Evolutionary conservation across 139 green algal species (phyloP).

Genomic region (Chlamydomonas eustigma): DNA sequence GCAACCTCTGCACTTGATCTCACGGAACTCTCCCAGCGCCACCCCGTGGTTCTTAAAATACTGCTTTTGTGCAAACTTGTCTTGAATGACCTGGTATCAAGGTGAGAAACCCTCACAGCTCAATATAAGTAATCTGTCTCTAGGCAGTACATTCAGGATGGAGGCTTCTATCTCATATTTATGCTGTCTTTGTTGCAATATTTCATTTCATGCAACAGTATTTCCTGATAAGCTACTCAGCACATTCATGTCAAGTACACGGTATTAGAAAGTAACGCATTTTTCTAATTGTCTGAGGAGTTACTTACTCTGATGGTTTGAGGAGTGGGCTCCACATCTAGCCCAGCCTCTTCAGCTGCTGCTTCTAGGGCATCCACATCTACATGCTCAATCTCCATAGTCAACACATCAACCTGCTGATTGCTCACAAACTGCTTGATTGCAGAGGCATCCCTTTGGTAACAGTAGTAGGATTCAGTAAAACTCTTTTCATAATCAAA

Average conservation of each 20-base stretch:
- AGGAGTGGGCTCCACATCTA: constrained; percentile 80
- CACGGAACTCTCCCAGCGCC: constrained; percentile 70
- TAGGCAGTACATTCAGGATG: background rate
- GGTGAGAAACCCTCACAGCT: background rate
- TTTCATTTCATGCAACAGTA: too few relatives aligned
- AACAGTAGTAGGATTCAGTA: too few relatives aligned
- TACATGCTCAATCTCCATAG: constrained; percentile 98
- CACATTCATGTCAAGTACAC: too few relatives aligned
- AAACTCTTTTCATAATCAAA: too few relatives aligned
- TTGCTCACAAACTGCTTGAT: background rate
- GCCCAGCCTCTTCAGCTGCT: constrained; percentile 33
- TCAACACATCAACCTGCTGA: constrained; percentile 79
- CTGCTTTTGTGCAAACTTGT: constrained; percentile 95
- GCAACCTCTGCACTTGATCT: constrained; percentile 53
- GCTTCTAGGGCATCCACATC: constrained; percentile 79
- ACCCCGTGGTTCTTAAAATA: constrained; percentile 77
- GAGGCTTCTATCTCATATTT: background rate
- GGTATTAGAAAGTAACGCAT: too few relatives aligned
- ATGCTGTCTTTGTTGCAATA: too few relatives aligned
- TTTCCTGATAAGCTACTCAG: too few relatives aligned
- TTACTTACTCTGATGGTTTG: constrained; percentile 46
- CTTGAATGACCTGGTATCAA: constrained; percentile 55
- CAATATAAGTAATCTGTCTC: background rate
- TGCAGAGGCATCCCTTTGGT: background rate
- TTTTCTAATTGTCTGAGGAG: background rate